A percentile compares a stretch with the other conserved stretches of the same genome.
These are phyloP conservation scores for Diplotaxis tenuifolia DNA, from an alignment of 345 rosid genomes.

Conservation along the genomic window DNA sequence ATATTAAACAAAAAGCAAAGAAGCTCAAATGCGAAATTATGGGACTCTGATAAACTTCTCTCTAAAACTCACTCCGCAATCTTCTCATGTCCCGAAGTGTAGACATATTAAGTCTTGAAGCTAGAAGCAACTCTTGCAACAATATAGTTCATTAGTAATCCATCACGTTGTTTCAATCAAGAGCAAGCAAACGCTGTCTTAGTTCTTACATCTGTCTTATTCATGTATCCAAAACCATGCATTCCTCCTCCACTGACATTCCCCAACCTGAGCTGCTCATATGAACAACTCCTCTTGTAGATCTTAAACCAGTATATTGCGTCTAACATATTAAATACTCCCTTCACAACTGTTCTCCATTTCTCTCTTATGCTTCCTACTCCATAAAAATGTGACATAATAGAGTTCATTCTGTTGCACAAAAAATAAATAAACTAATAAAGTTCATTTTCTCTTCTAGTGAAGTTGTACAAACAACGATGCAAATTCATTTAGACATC, in stretches of 20 bases:
- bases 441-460: too few relatives aligned
- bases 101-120: not conserved
- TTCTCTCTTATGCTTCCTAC: too few relatives aligned
- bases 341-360: not conserved
- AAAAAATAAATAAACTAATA: too few relatives aligned
- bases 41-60: not conserved
- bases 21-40: not conserved
- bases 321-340: not conserved
- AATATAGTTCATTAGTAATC: not conserved
- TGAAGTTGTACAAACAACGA: too few relatives aligned
- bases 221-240: not conserved
- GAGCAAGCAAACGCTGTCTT: not conserved
- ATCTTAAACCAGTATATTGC: not conserved
- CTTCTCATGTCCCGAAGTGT: not conserved
- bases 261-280: not conserved
- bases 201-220: not conserved
- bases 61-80: not conserved
- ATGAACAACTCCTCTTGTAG: not conserved
- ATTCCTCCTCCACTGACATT: too few relatives aligned
- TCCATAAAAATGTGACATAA: not conserved
- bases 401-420: not conserved
- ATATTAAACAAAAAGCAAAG: not conserved
- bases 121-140: not conserved
- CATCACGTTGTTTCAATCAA: not conserved
- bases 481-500: not conserved